Evolutionary conservation across 192 early-diverging fungal species (phyloP).

Genomic region (Rhizoclosmatium globosum): DNA sequence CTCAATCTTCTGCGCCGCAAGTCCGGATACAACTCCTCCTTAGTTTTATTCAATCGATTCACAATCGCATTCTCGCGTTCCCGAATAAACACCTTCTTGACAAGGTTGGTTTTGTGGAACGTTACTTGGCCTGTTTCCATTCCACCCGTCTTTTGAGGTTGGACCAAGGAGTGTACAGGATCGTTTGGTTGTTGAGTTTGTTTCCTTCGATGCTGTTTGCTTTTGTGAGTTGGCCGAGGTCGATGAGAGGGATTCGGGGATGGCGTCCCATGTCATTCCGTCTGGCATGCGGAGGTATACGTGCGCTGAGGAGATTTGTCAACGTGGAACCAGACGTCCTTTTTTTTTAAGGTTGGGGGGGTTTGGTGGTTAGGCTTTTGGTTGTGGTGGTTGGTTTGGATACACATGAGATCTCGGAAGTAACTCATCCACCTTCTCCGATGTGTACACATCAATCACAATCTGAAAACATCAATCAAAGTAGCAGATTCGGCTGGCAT

Average conservation of each 20-base stretch:
- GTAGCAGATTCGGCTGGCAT: not conserved
- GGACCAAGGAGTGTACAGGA: constrained; percentile 87
- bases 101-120: constrained; percentile 81
- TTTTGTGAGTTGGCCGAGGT: constrained; percentile 94
- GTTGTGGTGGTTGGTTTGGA: not conserved
- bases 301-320: constrained; percentile 97
- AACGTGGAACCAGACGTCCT: constrained; percentile 83
- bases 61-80: constrained; percentile 83
- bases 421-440: too few species aligned
- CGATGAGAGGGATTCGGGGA: constrained; percentile 78
- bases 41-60: constrained; percentile 96
- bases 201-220: constrained; percentile 97
- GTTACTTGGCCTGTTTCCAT: constrained; percentile 98
- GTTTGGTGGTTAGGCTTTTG: constrained; percentile 10
- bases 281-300: constrained; percentile 88
- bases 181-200: constrained; percentile 89
- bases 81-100: constrained; percentile 83
- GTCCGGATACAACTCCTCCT: constrained; percentile 78
- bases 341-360: too few species aligned
- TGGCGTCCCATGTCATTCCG: constrained; percentile 77
- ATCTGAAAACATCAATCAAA: too few species aligned
- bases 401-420: too few species aligned
- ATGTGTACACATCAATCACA: too few species aligned
- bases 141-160: constrained; percentile 91
- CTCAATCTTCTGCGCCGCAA: constrained; percentile 76